phyloP scores from a whole-genome alignment of 2,329 filamentous ascomycete genomes.

The Botrytis deweyae region DNA sequence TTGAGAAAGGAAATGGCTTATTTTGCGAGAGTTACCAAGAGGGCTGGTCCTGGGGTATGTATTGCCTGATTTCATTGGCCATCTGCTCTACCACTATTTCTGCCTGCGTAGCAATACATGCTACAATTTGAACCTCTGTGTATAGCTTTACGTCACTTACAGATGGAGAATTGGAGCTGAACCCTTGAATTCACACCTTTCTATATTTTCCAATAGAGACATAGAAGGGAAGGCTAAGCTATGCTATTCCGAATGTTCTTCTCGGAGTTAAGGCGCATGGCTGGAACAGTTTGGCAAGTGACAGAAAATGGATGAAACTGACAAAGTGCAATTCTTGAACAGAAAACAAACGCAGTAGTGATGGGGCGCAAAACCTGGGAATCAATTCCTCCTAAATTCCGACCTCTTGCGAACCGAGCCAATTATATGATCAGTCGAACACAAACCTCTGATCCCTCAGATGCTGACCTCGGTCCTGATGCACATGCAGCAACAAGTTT shows the following conservation, averaged over 20 bases:
- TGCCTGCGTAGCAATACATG: not conserved
- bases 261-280: not conserved
- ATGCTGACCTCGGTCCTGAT: not conserved
- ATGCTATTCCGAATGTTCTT: not conserved
- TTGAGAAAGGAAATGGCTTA: conserved; percentile 92
- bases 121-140: rapidly evolving
- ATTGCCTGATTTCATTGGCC: not conserved
- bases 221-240: not conserved
- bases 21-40: conserved; percentile 84
- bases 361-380: conserved; percentile 99
- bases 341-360: conserved; percentile 69
- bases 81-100: too few relatives aligned
- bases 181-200: too few relatives aligned
- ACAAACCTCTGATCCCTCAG: not conserved
- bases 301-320: not conserved
- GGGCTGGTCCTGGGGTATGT: conserved; percentile 44
- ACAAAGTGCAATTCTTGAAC: not conserved
- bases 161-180: not conserved
- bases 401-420: conserved; percentile 74
- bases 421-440: conserved; percentile 73
- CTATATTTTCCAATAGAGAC: not conserved
- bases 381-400: conserved; percentile 74
- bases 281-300: not conserved
- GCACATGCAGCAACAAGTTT: conserved; percentile 7
- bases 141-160: not conserved